A percentile compares a stretch with the other conserved stretches of the same genome.
phyloP scores from a whole-genome alignment of 148 eudicot genomes.

The Chenopodium formosanum region DNA sequence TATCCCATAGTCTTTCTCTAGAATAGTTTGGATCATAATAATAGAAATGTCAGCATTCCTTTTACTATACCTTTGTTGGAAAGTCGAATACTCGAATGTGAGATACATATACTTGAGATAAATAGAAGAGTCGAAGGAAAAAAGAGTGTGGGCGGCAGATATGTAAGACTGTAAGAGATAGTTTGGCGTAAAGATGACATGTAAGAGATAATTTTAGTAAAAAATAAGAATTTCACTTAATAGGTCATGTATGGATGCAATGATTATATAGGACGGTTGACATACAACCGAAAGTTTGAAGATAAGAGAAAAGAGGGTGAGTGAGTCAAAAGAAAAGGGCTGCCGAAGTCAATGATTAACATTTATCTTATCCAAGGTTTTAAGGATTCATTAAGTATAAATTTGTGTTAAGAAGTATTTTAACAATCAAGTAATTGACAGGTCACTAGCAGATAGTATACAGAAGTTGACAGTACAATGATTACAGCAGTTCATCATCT shows the following conservation, averaged over 20 bases:
- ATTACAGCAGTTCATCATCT: constrained; percentile 16
- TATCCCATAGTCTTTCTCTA: no score
- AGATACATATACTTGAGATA: no score
- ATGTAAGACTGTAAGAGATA: neutral
- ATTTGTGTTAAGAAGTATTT: neutral
- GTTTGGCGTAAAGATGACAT: neutral
- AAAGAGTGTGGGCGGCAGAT: no score
- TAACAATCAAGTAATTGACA: constrained; percentile 17
- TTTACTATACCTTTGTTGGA: no score
- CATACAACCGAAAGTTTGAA: constrained; percentile 29
- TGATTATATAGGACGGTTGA: constrained; percentile 7
- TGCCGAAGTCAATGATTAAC: neutral
- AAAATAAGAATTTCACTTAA: neutral
- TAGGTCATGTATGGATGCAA: constrained; percentile 5
- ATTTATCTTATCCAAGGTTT: constrained; percentile 19
- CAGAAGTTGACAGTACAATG: constrained; percentile 14
- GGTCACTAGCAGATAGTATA: constrained; percentile 13
- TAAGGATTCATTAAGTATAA: neutral
- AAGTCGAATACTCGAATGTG: no score
- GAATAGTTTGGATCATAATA: no score
- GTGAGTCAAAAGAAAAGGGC: constrained; percentile 11
- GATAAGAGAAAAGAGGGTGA: constrained; percentile 15
- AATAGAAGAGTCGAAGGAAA: no score
- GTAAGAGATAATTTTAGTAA: no score
- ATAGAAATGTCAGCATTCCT: no score